Evolutionary conservation across 768 basidiomycete species (phyloP), one percentile per base, ranked within the genome.

Genomic region (Russula sp.): DNA sequence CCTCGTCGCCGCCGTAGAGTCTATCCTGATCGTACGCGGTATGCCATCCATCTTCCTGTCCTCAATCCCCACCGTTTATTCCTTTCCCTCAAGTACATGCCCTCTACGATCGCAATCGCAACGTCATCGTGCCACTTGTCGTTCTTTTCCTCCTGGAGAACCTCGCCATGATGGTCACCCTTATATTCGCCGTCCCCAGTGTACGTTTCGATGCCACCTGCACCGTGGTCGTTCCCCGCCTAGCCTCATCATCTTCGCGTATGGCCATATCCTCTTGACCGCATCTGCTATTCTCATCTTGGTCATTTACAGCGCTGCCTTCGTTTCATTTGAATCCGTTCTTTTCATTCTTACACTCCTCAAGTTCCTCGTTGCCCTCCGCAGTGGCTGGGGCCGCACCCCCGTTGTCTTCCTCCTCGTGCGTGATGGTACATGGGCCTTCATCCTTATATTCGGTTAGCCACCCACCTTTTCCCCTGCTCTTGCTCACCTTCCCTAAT

Each of bases 351-450:
- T 73, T 32, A 72, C 72, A 16, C 64, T 72, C 38, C 26, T 66
- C 53, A 71, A 71, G 30, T 66, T 72, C 40, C 16, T 69, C 18
- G 24, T 59, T 20, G 69, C 69, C 10, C 40, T 65, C n/a, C 70
- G 67, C 44, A 56, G 61, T 11, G 71, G 71, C 24, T 72, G 69
- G 67, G 67, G 67, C 20, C 62, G 62, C 50, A 70, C 70, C 3
- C 65, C 65, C 42, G 62, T 73, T 28, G 32, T 73, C 11, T 42
- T 57, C 30, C 65, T 69, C 40, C 66, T 73, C 57, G 61, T 72
- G 14, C 71, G 71, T 24, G 73, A 73, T 51, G 70, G 73, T 7
- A 69, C 71, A 38, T 69, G 70, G 63, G 72, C 72, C 0, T 73
- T 72, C 52, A 46, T 65, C 6, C 69, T 71, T 24, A 62, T 73